Conservation (phyloP, 2,329 filamentous ascomycete species). For the Colletotrichum sp. region DNA sequence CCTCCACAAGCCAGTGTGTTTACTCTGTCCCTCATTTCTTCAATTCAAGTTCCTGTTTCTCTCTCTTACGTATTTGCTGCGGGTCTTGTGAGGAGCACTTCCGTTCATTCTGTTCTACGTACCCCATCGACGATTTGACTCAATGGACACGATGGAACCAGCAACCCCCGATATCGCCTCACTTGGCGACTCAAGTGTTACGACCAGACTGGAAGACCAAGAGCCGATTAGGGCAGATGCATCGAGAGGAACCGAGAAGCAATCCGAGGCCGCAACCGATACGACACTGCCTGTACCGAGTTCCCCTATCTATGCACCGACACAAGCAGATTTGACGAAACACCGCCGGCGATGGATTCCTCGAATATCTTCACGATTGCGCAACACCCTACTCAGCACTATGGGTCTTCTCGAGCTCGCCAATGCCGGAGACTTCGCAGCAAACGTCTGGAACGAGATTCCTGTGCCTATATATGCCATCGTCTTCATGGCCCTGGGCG, state of each 20-base stretch:
- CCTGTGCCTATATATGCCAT: conserved; percentile 54
- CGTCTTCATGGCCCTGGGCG: conserved; percentile 58
- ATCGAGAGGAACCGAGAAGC: background rate
- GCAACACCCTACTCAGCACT: background rate
- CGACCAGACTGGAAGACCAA: background rate
- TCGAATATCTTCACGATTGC: background rate
- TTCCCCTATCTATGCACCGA: background rate
- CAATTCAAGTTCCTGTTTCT: background rate
- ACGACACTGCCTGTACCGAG: background rate
- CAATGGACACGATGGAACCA: background rate
- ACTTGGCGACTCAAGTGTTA: background rate
- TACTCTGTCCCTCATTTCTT: background rate
- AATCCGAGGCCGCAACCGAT: background rate
- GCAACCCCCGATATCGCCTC: background rate
- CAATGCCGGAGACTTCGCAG: conserved; percentile 61
- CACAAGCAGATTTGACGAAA: background rate
- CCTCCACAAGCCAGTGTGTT: background rate
- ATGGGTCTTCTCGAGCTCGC: conserved; percentile 59
- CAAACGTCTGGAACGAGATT: conserved; percentile 60
- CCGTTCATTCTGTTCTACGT: background rate
- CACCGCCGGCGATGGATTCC: background rate
- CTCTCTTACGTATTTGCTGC: background rate
- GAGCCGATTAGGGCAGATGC: background rate
- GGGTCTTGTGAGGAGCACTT: background rate
- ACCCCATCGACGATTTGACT: background rate